A percentile compares a stretch with the other conserved stretches of the same genome.
Evolutionary conservation across 768 basidiomycete species (phyloP).

Genomic region (Russula ochroleuca): DNA sequence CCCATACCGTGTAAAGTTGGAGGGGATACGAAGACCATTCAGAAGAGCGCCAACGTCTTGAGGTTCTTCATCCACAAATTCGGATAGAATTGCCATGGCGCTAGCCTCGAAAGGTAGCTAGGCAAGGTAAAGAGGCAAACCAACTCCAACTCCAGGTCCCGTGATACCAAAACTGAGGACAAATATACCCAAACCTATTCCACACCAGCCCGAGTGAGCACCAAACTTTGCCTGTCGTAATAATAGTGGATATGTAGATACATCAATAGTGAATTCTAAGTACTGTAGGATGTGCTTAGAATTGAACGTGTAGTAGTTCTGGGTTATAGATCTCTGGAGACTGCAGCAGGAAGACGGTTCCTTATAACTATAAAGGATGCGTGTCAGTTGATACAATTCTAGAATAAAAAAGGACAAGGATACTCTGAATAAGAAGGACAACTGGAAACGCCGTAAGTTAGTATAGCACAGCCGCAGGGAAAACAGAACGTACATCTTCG

Average conservation of each 20-base stretch:
- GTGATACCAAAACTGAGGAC: neutral
- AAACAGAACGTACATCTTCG: conserved; percentile 46
- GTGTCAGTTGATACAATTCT: conserved; percentile 3
- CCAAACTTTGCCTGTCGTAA: neutral
- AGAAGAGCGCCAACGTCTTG: conserved; percentile 5
- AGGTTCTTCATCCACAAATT: conserved; percentile 9
- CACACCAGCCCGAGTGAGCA: too few relatives aligned
- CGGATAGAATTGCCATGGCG: conserved; percentile 22
- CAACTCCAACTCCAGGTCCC: neutral
- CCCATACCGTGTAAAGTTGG: conserved; percentile 44
- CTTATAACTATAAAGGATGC: conserved; percentile 10
- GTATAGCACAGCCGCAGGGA: neutral
- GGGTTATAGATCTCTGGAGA: neutral
- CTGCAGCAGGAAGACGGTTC: neutral
- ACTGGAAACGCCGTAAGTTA: conserved; percentile 31
- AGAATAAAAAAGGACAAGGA: conserved; percentile 21
- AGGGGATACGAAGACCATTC: conserved; percentile 40
- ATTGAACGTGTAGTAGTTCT: neutral
- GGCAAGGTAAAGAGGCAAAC: neutral
- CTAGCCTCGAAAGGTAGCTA: neutral
- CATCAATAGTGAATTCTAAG: neutral
- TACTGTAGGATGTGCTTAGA: neutral
- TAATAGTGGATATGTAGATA: neutral
- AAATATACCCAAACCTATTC: conserved; percentile 6
- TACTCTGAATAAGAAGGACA: conserved; percentile 47